Base-by-base conservation (phyloP, 176 grass and related monocot genomes). In the Guadua angustifolia region DNA sequence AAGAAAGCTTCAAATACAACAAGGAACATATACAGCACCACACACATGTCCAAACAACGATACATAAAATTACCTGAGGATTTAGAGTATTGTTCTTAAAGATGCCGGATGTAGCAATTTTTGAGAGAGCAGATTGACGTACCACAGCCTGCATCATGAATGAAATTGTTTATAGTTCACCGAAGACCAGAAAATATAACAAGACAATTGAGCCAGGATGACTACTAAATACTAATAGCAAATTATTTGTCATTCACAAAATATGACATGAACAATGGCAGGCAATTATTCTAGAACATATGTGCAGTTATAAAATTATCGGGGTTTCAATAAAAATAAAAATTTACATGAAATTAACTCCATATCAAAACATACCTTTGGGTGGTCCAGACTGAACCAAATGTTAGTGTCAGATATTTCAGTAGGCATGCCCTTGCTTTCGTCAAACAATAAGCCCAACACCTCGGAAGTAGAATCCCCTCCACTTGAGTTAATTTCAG, bases 301-400 rank as follows among this genome's bases (percentile, higher is more conserved):
- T 45, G 50, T 15, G 62, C 12, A 58, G 63, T 39, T 11, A 68
- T 38, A 26, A 85, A 51, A 29, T 49, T 39, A 63, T 19, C 25
- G 40, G 67, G 29, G 55, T 66, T 45, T 45, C 32, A 77, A 25
- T 5, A 12, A 26, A 59, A 77, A 38, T 6, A 38, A 62, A 85
- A 69, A 58, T 8, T 53, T 51, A 38, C 35, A 72, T n/a, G 26
- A 67, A 81, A 44, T 21, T 67, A 58, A 85, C 38, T 35, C 45
- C 15, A 51, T 29, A 84, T 69, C 33, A 88, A 9, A 68, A 44
- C 71, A 84, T 82, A 94, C 95, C 95, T 95, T 93, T 73, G 95
- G 95, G 88, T 95, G 90, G 66, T 98, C 93, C 85, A 98, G 88
- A 78, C 82, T 91, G 65, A 98, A 91, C 95, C 95, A 98, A 63